These are phyloP conservation scores for Brettanomyces custersianus DNA, from an alignment of 805 yeast genomes.

Conservation along the genomic window DNA sequence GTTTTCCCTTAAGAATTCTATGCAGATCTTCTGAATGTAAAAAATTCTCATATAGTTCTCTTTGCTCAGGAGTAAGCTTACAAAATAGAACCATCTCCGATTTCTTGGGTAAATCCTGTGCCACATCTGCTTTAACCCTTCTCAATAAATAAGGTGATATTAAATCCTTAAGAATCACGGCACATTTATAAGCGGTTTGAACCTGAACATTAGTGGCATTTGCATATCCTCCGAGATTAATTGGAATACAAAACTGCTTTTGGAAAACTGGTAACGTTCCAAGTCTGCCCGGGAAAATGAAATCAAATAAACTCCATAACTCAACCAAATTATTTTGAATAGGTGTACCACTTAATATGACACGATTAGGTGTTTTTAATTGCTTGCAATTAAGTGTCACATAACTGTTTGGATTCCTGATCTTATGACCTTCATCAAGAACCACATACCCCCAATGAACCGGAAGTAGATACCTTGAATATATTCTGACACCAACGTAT, in stretches of 20 bases:
- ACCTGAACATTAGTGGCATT: slow-evolving; percentile 95
- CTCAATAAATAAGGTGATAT: slow-evolving; percentile 85
- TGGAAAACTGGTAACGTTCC: slow-evolving; percentile 95
- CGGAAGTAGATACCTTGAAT: slow-evolving; percentile 53
- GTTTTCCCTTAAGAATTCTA: slow-evolving; percentile 62
- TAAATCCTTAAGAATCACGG: slow-evolving; percentile 78
- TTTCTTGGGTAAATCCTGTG: slow-evolving; percentile 87
- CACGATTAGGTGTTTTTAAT: slow-evolving; percentile 71
- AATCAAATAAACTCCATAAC: slow-evolving; percentile 92
- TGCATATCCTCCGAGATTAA: slow-evolving; percentile 96
- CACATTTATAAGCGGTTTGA: slow-evolving; percentile 93
- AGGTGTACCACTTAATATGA: slow-evolving; percentile 92
- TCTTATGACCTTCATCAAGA: slow-evolving; percentile 94
- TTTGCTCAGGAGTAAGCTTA: slow-evolving; percentile 68
- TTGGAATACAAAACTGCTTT: slow-evolving; percentile 85
- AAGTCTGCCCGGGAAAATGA: slow-evolving; percentile 86
- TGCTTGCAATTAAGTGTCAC: slow-evolving; percentile 82
- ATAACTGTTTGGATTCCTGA: slow-evolving; percentile 87
- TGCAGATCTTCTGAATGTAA: slow-evolving; percentile 66
- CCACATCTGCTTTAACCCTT: slow-evolving; percentile 88
- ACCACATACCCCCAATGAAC: slow-evolving; percentile 84
- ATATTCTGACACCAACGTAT: slow-evolving; percentile 48
- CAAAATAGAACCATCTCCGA: slow-evolving; percentile 93
- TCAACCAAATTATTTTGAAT: slow-evolving; percentile 90
- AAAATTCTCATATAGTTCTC: slow-evolving; percentile 64